A percentile compares a stretch with the other conserved stretches of the same genome.
Evolutionary conservation across 148 eudicot species (phyloP).

Genomic region (Selenicereus undatus): DNA sequence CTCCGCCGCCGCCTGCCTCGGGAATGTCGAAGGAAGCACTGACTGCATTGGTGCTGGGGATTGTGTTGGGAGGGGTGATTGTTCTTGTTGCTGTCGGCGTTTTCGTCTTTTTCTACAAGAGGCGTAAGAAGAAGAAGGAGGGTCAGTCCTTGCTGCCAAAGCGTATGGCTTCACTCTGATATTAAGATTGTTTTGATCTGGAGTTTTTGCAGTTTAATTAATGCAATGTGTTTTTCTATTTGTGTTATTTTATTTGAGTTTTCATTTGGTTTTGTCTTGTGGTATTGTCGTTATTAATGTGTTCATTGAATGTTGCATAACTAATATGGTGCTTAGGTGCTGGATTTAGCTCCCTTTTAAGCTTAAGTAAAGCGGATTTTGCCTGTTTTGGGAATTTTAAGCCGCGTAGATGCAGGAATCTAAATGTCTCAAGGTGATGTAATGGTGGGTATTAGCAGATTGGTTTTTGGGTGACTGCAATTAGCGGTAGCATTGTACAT

Average conservation of each 20-base stretch:
- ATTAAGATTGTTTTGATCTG: background rate
- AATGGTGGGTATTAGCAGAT: background rate
- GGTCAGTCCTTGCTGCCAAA: constrained; percentile 19
- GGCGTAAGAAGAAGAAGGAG: constrained; percentile 32
- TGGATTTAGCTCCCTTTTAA: background rate
- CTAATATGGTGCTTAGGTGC: background rate
- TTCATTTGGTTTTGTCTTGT: background rate
- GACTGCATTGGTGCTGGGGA: constrained; percentile 57
- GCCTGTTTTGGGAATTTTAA: background rate
- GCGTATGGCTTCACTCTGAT: constrained; percentile 9
- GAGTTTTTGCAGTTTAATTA: background rate
- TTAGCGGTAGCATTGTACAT: background rate
- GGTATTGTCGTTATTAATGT: background rate
- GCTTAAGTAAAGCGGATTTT: background rate
- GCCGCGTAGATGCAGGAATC: background rate
- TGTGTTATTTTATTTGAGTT: background rate
- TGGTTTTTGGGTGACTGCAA: background rate
- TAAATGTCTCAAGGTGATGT: background rate
- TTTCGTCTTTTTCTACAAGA: constrained; percentile 44
- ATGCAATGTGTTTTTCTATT: background rate
- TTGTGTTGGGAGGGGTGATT: constrained; percentile 58
- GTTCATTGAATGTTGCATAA: background rate
- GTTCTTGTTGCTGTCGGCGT: constrained; percentile 50
- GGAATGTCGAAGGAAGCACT: constrained; percentile 29
- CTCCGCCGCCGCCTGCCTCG: constrained; percentile 14